Conservation (phyloP, 495 filamentous ascomycete species). For the Xylaria telfairii region DNA sequence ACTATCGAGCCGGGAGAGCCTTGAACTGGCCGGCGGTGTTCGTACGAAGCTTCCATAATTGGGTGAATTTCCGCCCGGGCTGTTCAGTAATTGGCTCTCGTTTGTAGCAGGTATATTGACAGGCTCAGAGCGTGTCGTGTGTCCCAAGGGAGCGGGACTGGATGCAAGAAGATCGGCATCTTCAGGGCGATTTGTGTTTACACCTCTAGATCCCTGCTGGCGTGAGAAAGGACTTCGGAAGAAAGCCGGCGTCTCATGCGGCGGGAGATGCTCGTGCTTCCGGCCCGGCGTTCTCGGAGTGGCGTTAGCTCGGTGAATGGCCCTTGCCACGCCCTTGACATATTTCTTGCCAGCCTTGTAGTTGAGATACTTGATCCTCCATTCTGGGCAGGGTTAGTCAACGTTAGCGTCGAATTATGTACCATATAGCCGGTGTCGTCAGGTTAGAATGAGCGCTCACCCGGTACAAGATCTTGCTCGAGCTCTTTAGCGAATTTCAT, state of each 20-base stretch:
- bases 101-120: slow-evolving; percentile 36
- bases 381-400: slow-evolving; percentile 60
- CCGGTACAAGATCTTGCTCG: slow-evolving; percentile 83
- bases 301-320: slow-evolving; percentile 66
- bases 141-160: slow-evolving; percentile 33
- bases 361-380: slow-evolving; percentile 89
- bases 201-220: slow-evolving; percentile 28
- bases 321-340: slow-evolving; percentile 78
- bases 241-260: slow-evolving; percentile 31
- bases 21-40: slow-evolving; percentile 59
- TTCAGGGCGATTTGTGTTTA: slow-evolving; percentile 20
- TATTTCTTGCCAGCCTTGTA: slow-evolving; percentile 95
- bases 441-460: slow-evolving; percentile 37
- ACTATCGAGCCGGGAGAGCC: slow-evolving; percentile 45
- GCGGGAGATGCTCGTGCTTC: slow-evolving; percentile 28
- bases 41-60: slow-evolving; percentile 80
- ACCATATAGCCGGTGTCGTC: background rate
- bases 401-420: slow-evolving; percentile 1
- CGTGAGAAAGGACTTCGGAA: slow-evolving; percentile 32
- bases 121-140: slow-evolving; percentile 22
- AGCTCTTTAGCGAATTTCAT: slow-evolving; percentile 73
- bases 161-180: slow-evolving; percentile 32
- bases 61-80: slow-evolving; percentile 38
- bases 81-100: slow-evolving; percentile 43
- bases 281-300: slow-evolving; percentile 49